Evolutionary conservation across 2,329 filamentous ascomycete genomes (phyloP).

Genomic region (Aspergillus sp.): DNA sequence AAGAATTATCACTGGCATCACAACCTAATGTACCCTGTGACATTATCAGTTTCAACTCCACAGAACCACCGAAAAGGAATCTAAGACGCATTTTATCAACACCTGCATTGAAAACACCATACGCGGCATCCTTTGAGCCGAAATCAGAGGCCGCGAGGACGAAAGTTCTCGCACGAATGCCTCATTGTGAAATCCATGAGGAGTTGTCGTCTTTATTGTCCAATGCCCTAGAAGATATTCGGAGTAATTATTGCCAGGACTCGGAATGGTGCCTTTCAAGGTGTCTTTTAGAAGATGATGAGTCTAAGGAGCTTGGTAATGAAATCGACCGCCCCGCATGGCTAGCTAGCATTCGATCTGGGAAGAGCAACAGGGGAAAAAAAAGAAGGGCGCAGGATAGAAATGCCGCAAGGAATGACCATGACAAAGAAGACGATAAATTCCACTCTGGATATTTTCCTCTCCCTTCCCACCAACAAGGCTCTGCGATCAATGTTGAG

Average conservation of each 20-base stretch:
- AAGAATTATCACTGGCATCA: conserved; percentile 35
- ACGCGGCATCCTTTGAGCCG: conserved; percentile 50
- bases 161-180: conserved; percentile 39
- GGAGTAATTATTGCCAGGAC: conserved; percentile 8
- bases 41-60: neutral
- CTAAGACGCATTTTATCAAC: conserved; percentile 46
- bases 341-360: neutral
- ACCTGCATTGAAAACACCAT: conserved; percentile 48
- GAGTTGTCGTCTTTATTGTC: conserved; percentile 35
- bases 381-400: neutral
- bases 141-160: conserved; percentile 47
- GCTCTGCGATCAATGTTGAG: neutral
- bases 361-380: conserved; percentile 9
- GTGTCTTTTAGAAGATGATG: neutral
- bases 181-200: conserved; percentile 27
- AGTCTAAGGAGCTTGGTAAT: neutral
- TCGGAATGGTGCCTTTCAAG: conserved; percentile 37
- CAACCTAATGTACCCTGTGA: neutral
- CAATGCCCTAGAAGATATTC: conserved; percentile 39
- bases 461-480: neutral
- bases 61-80: neutral
- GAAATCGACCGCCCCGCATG: neutral
- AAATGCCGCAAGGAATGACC: neutral
- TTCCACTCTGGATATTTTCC: neutral
- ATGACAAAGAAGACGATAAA: neutral